Evolutionary conservation across 2,329 filamentous ascomycete genomes (phyloP).

Genomic region (Pyricularia pennisetigena): DNA sequence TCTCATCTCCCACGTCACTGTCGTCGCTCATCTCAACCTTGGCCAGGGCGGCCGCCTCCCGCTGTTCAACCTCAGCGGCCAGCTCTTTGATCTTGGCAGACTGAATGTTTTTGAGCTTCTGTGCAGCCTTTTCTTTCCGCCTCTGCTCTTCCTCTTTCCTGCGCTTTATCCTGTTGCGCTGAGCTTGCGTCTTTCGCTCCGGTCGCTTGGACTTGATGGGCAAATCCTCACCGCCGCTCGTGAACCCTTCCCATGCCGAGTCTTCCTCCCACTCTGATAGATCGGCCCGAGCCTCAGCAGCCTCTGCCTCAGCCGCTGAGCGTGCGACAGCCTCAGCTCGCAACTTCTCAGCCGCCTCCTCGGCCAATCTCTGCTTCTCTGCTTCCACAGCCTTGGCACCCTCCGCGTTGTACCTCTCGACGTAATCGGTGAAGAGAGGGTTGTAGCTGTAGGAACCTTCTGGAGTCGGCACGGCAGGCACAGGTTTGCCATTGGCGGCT

Average conservation of each 20-base stretch:
- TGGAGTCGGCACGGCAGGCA: conserved; percentile 72
- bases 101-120: conserved; percentile 65
- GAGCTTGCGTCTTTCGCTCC: conserved; percentile 73
- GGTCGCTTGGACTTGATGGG: conserved; percentile 60
- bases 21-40: conserved; percentile 35
- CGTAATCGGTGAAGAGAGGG: conserved; percentile 78
- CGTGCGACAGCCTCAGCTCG: conserved; percentile 57
- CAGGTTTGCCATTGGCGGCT: conserved; percentile 67
- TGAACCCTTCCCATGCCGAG: conserved; percentile 81
- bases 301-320: conserved; percentile 66
- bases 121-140: conserved; percentile 64
- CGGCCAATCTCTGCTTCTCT: conserved; percentile 63
- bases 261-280: conserved; percentile 73
- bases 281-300: conserved; percentile 56
- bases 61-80: conserved; percentile 48
- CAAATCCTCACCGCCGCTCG: conserved; percentile 69
- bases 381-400: conserved; percentile 69
- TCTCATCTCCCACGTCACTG: conserved; percentile 51
- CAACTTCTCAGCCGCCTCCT: conserved; percentile 56
- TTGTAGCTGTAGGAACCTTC: conserved; percentile 87
- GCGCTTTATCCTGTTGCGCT: conserved; percentile 80
- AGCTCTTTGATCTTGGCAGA: conserved; percentile 62
- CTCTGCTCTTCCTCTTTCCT: conserved; percentile 79
- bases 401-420: conserved; percentile 62
- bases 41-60: conserved; percentile 40